Evolutionary conservation across 23 red algal genomes (phyloP).

Genomic region (Rhodosorus marinus): DNA sequence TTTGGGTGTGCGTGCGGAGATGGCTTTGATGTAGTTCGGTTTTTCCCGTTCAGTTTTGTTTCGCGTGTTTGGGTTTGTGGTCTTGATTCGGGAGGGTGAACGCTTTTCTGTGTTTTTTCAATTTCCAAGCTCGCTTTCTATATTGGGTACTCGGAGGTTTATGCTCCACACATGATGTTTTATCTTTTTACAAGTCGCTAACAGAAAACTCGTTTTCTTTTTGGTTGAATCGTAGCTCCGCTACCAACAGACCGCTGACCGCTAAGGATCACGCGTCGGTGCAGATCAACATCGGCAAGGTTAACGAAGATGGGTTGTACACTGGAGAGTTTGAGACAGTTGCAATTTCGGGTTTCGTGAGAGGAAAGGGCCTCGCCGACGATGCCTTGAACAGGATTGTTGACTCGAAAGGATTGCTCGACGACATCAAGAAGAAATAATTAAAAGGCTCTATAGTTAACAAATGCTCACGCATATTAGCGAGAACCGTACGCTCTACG

Average conservation of each 20-base stretch:
- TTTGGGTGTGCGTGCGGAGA: no score
- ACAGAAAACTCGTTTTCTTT: neutral
- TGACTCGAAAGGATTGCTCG: conserved; percentile 40
- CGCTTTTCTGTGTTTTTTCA: neutral
- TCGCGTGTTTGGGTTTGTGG: no score
- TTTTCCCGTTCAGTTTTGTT: no score
- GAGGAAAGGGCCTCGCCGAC: conserved; percentile 82
- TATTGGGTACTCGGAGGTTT: no score
- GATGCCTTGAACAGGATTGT: conserved; percentile 52
- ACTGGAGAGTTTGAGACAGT: conserved; percentile 81
- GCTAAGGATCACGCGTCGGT: conserved; percentile 96
- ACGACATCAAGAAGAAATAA: conserved; percentile 16
- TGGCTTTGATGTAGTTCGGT: no score
- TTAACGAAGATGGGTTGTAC: conserved; percentile 61
- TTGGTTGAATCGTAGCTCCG: conserved; percentile 19
- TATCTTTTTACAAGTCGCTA: neutral
- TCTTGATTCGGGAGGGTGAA: neutral
- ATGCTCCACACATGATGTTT: neutral
- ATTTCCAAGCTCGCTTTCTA: no score
- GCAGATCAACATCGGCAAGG: conserved; percentile 76
- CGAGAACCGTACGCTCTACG: no score
- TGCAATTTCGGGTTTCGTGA: conserved; percentile 60
- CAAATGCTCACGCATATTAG: no score
- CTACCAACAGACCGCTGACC: conserved; percentile 79
- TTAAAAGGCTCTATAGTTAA: no score